Percentiles rank a stretch among this genome's conserved stretches.
Evolutionary conservation across 108 stramenopile species (phyloP).

Genomic region (Hondaea fermentalgiana): DNA sequence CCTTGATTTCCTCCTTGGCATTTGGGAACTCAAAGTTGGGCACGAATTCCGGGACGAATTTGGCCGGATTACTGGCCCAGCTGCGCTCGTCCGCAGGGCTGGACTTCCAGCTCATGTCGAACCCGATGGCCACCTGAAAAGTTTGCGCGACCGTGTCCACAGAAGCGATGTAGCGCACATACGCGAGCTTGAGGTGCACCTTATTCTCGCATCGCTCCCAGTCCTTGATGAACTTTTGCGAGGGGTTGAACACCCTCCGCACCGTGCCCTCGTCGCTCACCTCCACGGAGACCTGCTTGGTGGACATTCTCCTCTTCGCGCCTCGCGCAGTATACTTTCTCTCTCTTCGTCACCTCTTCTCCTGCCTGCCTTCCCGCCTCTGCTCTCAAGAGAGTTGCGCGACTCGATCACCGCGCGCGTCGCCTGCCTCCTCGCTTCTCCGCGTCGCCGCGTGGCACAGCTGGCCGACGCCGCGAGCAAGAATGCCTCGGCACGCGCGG

Average conservation of each 20-base stretch:
- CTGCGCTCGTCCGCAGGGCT: neutral
- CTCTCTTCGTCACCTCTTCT: too few species aligned
- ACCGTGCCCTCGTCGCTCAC: neutral
- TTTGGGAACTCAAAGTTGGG: neutral
- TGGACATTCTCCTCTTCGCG: neutral
- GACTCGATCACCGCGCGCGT: too few species aligned
- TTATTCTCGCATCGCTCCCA: neutral
- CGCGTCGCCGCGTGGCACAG: too few species aligned
- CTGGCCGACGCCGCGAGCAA: too few species aligned
- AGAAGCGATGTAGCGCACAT: neutral
- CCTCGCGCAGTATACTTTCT: too few species aligned
- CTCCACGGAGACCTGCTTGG: neutral
- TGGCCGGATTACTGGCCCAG: neutral
- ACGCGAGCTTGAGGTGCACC: neutral
- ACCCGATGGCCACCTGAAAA: neutral
- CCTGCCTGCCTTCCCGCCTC: too few species aligned
- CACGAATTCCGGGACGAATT: neutral
- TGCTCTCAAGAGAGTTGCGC: too few species aligned
- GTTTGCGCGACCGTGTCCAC: neutral
- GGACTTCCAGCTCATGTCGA: slow-evolving; percentile 5
- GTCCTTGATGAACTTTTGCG: neutral
- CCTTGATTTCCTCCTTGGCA: neutral
- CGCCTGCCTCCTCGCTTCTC: too few species aligned
- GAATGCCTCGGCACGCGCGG: too few species aligned
- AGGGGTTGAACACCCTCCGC: neutral